Evolutionary conservation across 2,329 filamentous ascomycete genomes (phyloP), one percentile per base, ranked within the genome.

Genomic region (Penicillium occitanis): DNA sequence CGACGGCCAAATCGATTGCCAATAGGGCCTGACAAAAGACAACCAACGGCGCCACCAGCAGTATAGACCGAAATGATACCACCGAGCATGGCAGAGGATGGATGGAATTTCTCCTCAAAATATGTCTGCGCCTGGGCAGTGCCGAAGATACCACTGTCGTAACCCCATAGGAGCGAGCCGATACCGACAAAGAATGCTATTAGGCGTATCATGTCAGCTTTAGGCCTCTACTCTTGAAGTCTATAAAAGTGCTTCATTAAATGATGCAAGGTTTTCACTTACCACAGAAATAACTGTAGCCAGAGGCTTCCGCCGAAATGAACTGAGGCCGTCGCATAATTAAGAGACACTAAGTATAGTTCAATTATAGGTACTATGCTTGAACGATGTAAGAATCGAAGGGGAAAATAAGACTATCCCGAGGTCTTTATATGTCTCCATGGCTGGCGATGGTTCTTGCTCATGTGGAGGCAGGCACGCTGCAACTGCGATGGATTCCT

Each of bases 1-100:
- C 82, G 83, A 0, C 82, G 73, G 1, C 79, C 82, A 59, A 79
- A 75, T 60, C 46, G 46, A 25, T 48, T 48, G 10, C 46, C 46
- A 48, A 48, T 48, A 13, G 19, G 46, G 46, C 46, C 46, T 11
- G 46, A 48, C 8, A 7, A 25, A 48, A 48, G 46, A 48, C 46
- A 48, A 48, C 46, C 46, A 48, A 48, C 46, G 46, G 46, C 46
- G 46, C 46, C 46, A 48, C 46, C 46, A 14, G 46, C 46, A 22
- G 19, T 25, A 25, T 48, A 48, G 46, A 25, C 46, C 0, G 46
- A 48, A 48, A 48, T 48, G 5, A 48, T 48, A 14, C 46, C 46
- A 11, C 46, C 46, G 19, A 48, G 46, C 46, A 48, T 48, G 46
- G 46, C 46, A 25, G 46, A 48, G 46, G 46, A 48, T 48, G 46